A percentile compares a stretch with the other conserved stretches of the same genome.
These are phyloP conservation scores for Volutella citrinella DNA, from an alignment of 2,329 filamentous ascomycete genomes.

Conservation along the genomic window DNA sequence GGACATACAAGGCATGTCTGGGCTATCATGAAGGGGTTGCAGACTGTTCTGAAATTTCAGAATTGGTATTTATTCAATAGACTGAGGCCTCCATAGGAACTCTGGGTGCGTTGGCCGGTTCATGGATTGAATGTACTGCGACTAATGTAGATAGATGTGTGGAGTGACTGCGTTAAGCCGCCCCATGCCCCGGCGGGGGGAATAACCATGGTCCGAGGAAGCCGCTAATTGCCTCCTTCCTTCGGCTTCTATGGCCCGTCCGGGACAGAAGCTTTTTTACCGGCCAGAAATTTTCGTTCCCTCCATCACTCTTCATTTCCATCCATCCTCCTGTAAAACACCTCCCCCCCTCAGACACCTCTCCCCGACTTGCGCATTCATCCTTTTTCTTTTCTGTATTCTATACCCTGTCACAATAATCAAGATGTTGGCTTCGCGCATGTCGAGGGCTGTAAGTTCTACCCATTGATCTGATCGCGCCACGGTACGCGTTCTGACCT, in stretches of 20 bases:
- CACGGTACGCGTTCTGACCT: conserved; percentile 14
- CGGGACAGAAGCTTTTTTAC: conserved; percentile 30
- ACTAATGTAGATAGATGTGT: no score
- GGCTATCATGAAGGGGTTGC: no score
- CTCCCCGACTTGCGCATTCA: conserved; percentile 32
- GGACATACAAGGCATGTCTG: no score
- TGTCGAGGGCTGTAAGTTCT: conserved; percentile 70
- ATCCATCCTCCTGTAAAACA: conserved; percentile 25
- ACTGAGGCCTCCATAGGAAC: no score
- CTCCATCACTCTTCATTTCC: conserved; percentile 25
- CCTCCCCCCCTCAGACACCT: conserved; percentile 23
- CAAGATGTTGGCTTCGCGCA: conserved; percentile 70
- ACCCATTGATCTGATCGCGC: conserved; percentile 7
- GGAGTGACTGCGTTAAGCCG: no score
- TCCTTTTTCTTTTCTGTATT: conserved; percentile 31
- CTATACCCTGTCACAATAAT: conserved; percentile 34
- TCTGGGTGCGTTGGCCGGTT: no score
- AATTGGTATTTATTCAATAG: no score
- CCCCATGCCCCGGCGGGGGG: no score
- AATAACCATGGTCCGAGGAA: conserved; percentile 29
- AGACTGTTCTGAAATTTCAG: no score
- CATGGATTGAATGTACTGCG: no score
- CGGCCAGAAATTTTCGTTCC: conserved; percentile 33
- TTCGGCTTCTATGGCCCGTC: conserved; percentile 39
- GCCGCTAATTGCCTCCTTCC: conserved; percentile 37